A percentile compares a stretch with the other conserved stretches of the same genome.
Conservation (phyloP, 495 filamentous ascomycete species). For the Penicillium silybi region DNA sequence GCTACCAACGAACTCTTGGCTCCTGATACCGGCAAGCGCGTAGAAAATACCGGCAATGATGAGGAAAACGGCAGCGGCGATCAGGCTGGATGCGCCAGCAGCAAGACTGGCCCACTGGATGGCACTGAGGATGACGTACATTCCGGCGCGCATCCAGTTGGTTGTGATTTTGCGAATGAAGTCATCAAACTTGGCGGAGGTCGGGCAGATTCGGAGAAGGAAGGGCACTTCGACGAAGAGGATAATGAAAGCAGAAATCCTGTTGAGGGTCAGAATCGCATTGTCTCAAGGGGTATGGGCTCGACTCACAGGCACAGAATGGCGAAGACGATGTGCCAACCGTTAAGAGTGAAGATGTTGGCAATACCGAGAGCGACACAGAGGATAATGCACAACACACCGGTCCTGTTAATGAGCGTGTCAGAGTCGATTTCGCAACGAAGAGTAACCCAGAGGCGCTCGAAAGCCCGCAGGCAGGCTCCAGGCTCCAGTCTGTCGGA, state of each 20-base stretch:
- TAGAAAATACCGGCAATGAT: constrained; percentile 78
- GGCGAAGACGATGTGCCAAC: constrained; percentile 73
- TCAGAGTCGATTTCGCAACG: constrained; percentile 1
- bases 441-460: neutral
- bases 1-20: constrained; percentile 91
- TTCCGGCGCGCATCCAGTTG: constrained; percentile 94
- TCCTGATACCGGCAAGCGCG: constrained; percentile 76
- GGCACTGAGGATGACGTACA: constrained; percentile 76
- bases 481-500: neutral
- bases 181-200: constrained; percentile 79
- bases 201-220: constrained; percentile 96
- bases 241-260: constrained; percentile 76
- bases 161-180: constrained; percentile 90
- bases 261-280: constrained; percentile 31
- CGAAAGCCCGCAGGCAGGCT: neutral
- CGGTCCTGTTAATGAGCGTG: constrained; percentile 60
- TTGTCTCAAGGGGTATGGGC: neutral
- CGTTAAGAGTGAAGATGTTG: constrained; percentile 70
- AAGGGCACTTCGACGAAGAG: constrained; percentile 97
- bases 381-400: constrained; percentile 88
- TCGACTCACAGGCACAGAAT: constrained; percentile 76
- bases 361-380: constrained; percentile 94
- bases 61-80: constrained; percentile 82
- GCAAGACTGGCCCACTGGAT: constrained; percentile 79
- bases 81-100: constrained; percentile 58